Percentiles rank a stretch among this genome's conserved stretches.
phyloP scores from a whole-genome alignment of 306 rosid species.

The Alnus rubra region DNA sequence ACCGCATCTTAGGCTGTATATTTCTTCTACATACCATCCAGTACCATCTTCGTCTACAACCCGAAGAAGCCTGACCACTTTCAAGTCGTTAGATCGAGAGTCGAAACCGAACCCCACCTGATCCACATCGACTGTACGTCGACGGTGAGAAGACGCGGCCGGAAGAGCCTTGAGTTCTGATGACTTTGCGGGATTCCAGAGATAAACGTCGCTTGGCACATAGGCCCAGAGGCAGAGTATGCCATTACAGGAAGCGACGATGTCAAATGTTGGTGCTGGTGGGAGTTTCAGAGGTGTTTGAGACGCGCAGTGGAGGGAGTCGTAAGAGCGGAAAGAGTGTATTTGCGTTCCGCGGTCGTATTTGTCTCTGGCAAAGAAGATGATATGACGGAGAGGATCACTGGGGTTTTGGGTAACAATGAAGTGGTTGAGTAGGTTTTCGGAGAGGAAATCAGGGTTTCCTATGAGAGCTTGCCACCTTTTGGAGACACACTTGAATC shows the following conservation, averaged over 20 bases:
- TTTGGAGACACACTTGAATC: background rate
- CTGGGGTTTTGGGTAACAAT: background rate
- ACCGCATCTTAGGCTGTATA: background rate
- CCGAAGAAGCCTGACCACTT: background rate
- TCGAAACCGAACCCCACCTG: background rate
- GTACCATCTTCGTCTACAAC: no score
- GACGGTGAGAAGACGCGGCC: no score
- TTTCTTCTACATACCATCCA: background rate
- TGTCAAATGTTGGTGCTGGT: background rate
- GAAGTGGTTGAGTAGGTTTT: background rate
- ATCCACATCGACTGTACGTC: no score
- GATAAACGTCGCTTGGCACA: background rate
- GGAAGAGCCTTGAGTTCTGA: background rate
- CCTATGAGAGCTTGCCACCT: background rate
- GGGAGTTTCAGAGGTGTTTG: background rate
- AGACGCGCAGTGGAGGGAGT: background rate
- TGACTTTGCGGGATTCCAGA: background rate
- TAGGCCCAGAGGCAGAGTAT: background rate
- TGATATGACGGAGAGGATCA: background rate
- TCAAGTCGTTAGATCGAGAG: background rate
- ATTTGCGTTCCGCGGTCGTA: no score
- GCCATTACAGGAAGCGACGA: background rate
- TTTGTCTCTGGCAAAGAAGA: background rate
- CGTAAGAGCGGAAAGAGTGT: background rate
- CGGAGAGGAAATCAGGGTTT: background rate